Percentiles rank a stretch among this genome's conserved stretches.
Conservation (phyloP, 805 yeast genomes). For the Candida easanensis region DNA sequence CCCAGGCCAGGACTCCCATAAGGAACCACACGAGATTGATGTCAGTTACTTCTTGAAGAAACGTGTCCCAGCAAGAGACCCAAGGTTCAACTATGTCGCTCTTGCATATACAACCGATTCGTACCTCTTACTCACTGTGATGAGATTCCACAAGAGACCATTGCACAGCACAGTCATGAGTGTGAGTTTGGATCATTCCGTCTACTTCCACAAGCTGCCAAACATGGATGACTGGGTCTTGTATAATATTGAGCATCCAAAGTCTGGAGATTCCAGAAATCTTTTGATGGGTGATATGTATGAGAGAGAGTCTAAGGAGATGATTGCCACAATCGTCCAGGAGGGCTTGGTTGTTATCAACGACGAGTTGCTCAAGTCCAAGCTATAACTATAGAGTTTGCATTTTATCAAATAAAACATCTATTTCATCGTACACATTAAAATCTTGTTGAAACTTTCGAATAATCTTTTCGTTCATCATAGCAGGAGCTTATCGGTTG, state of each 20-base stretch:
- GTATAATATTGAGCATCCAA: slow-evolving; percentile 45
- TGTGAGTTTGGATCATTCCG: slow-evolving; percentile 63
- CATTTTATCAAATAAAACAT: neutral
- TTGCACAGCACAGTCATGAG: slow-evolving; percentile 47
- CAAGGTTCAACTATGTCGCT: slow-evolving; percentile 49
- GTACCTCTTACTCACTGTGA: slow-evolving; percentile 48
- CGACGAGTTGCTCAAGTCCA: slow-evolving; percentile 16
- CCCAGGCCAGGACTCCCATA: slow-evolving; percentile 18
- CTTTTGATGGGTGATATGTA: slow-evolving; percentile 59
- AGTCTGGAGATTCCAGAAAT: slow-evolving; percentile 51
- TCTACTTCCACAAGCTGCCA: slow-evolving; percentile 59
- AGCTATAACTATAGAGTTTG: neutral
- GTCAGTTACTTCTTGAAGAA: slow-evolving; percentile 17
- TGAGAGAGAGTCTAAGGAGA: slow-evolving; percentile 32
- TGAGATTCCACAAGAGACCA: slow-evolving; percentile 47
- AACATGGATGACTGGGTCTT: slow-evolving; percentile 50
- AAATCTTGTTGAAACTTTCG: neutral
- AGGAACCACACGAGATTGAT: slow-evolving; percentile 21
- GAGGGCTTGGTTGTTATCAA: slow-evolving; percentile 50
- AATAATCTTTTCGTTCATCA: neutral
- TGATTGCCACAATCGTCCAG: slow-evolving; percentile 61
- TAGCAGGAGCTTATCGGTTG: too few relatives aligned
- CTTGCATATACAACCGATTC: slow-evolving; percentile 60
- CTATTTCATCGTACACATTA: neutral
- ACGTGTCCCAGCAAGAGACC: slow-evolving; percentile 19